Evolutionary conservation across 805 yeast genomes (phyloP), one percentile per base, ranked within the genome.

Genomic region (Lachancea waltii): DNA sequence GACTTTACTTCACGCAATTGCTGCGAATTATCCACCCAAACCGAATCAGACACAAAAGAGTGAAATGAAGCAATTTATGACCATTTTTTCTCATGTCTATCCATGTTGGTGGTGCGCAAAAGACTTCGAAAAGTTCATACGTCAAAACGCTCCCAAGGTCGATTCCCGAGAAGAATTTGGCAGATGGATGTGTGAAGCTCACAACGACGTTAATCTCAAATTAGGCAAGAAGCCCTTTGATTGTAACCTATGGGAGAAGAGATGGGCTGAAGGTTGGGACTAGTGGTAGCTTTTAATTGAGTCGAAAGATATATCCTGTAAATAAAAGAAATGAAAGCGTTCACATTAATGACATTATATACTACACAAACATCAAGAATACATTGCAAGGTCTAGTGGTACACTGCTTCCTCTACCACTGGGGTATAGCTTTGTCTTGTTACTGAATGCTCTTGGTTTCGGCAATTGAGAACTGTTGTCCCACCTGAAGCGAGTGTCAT

Each of bases 181-280:
- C 0, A 68, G 62, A 49, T 92, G 98, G 98, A 64, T 92, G 39
- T 92, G 97, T 63, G 83, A 79, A 44, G 97, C 97, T 2, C 98
- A 92, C 63, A 92, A 92, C 54, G 84, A 75, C 25, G 97, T 92
- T n/a, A 92, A 92, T 60, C 67, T 58, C 14, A 89, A 87, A 58
- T 58, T 90, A 19, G 95, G 95, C 1, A 92, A 92, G 62, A 85
- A 85, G 5, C 67, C 66, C 40, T 92, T 92, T 56, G 87, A 90
- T 56, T 90, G 97, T 53, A 68, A 78, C 41, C 70, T 84, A 46
- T 92, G 98, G 98, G 80, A 80, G 56, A 77, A 83, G 51, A 77
- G 98, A 55, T 90, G 98, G 98, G 79, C 73, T 48, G 95, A 85
- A 50, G 97, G 97, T 0, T 87, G 95, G 96, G 81, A 82, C 15